Percentiles rank a stretch among this genome's conserved stretches.
These are phyloP conservation scores for Oryza officinalis DNA, from an alignment of 176 grass and related monocot species.

Conservation along the genomic window DNA sequence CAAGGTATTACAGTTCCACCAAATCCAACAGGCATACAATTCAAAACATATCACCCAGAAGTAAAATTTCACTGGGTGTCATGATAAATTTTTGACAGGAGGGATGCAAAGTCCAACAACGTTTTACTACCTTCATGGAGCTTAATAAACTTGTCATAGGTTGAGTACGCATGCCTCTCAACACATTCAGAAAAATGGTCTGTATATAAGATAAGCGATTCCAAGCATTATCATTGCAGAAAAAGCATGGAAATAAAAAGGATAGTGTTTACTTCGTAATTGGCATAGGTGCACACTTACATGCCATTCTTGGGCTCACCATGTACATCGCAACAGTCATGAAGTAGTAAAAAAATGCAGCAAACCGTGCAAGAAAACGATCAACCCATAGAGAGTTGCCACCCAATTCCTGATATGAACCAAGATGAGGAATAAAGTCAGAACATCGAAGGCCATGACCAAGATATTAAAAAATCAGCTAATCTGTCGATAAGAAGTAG, in stretches of 20 bases:
- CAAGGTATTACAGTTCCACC: not conserved
- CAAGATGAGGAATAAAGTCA: not conserved
- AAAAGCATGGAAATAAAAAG: constrained; percentile 2
- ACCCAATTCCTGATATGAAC: constrained; percentile 72
- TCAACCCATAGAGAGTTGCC: constrained; percentile 79
- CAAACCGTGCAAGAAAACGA: constrained; percentile 63
- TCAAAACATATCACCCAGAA: not conserved
- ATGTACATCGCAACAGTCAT: constrained; percentile 91
- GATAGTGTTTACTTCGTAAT: not conserved
- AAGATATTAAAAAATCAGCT: not conserved
- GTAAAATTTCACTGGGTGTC: not conserved
- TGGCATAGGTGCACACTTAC: constrained; percentile 46
- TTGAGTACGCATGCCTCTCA: constrained; percentile 93
- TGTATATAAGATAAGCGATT: constrained; percentile 38
- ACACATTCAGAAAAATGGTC: constrained; percentile 99
- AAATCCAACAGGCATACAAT: not conserved
- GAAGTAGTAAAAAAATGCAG: constrained; percentile 94
- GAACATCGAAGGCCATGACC: not conserved
- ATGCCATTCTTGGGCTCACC: constrained; percentile 96
- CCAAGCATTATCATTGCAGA: not conserved
- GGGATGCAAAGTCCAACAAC: not conserved
- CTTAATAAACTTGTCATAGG: constrained; percentile 97
- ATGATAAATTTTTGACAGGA: not conserved
- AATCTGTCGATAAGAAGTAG: not conserved
- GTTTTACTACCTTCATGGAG: constrained; percentile 59